Conservation (phyloP, 257 asterid species). For the Vinca minor region DNA sequence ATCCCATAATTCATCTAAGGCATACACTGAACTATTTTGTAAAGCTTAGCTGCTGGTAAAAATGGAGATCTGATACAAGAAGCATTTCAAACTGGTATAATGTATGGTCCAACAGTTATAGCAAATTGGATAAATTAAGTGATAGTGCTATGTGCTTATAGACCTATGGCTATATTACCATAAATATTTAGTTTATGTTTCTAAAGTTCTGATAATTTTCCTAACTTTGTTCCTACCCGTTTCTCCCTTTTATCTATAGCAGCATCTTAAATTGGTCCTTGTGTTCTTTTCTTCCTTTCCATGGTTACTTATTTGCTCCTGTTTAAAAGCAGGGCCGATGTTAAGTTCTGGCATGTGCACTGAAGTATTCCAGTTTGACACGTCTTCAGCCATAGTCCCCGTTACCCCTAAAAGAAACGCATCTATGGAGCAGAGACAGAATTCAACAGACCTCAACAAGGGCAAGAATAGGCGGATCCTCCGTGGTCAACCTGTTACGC, state of each 20-base stretch:
- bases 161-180: neutral
- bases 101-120: too few relatives aligned
- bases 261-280: too few relatives aligned
- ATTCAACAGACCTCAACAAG: slow-evolving; percentile 39
- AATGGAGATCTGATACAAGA: neutral
- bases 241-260: too few relatives aligned
- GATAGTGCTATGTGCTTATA: neutral
- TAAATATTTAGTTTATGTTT: neutral
- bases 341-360: slow-evolving; percentile 89
- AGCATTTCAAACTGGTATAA: neutral
- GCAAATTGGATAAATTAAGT: neutral
- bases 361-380: slow-evolving; percentile 93
- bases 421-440: slow-evolving; percentile 35
- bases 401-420: slow-evolving; percentile 44
- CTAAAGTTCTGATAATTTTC: neutral
- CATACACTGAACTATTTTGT: neutral
- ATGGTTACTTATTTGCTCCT: neutral
- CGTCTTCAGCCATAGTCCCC: slow-evolving; percentile 64
- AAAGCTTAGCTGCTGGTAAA: neutral
- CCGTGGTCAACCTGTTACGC: slow-evolving; percentile 41
- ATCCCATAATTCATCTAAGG: neutral
- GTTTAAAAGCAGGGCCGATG: slow-evolving; percentile 71
- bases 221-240: neutral
- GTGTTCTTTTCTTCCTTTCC: neutral
- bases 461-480: slow-evolving; percentile 70